Evolutionary conservation across 106 monocot genomes (phyloP).

Genomic region (Ottelia alismoides): DNA sequence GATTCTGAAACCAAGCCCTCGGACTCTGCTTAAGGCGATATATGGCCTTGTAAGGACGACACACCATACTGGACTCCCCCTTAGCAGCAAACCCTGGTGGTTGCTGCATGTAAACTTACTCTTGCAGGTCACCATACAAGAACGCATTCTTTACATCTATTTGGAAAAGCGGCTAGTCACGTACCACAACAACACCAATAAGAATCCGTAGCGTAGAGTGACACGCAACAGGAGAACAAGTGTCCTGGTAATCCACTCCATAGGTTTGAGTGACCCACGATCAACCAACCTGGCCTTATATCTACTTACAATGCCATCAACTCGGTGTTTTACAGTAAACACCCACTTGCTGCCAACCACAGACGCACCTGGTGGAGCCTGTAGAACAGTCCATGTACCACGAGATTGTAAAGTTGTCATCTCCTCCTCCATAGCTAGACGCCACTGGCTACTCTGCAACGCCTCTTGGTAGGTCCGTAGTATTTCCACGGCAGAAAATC

Average conservation of each 20-base stretch:
- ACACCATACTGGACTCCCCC: no score
- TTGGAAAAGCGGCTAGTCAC: background rate
- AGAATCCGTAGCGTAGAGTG: background rate
- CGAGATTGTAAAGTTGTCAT: background rate
- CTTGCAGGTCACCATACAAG: conserved; percentile 1
- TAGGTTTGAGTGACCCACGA: background rate
- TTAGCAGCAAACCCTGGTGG: conserved; percentile 1
- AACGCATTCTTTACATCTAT: background rate
- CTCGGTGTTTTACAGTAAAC: background rate
- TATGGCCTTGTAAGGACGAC: no score
- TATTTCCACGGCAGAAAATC: background rate
- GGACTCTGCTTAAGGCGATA: no score
- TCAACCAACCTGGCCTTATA: background rate
- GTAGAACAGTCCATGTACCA: background rate
- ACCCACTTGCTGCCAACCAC: background rate
- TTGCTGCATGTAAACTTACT: conserved; percentile 1
- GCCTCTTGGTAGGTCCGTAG: background rate
- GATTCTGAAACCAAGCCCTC: no score
- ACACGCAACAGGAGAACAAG: background rate
- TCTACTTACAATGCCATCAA: background rate
- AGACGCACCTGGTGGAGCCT: background rate
- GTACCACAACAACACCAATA: background rate
- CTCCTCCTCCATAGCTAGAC: background rate
- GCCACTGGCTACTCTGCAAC: background rate
- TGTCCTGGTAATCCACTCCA: background rate